Evolutionary conservation across 2,329 filamentous ascomycete species (phyloP).

Genomic region (Celoporthe dispersa): DNA sequence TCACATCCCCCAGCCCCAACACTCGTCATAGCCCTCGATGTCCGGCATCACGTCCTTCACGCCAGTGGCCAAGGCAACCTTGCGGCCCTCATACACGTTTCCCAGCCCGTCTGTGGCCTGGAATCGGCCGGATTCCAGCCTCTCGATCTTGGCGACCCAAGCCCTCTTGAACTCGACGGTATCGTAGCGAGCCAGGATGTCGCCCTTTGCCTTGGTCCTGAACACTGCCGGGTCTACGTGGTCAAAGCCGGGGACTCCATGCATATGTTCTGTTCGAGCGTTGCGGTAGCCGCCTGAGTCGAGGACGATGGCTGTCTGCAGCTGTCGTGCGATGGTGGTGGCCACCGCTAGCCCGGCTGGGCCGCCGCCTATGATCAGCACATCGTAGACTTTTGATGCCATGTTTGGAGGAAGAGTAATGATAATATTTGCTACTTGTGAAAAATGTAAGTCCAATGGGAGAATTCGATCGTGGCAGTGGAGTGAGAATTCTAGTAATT

Average conservation of each 20-base stretch:
- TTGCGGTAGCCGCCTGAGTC: slow-evolving; percentile 58
- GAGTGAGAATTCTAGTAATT: background rate
- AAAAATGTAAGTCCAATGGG: background rate
- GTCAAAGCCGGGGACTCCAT: slow-evolving; percentile 48
- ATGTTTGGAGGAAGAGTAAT: background rate
- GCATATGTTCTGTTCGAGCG: slow-evolving; percentile 51
- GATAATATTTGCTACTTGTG: background rate
- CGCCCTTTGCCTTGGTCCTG: slow-evolving; percentile 40
- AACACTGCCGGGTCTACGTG: slow-evolving; percentile 42
- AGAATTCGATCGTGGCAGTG: background rate
- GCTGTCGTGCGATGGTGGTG: slow-evolving; percentile 53
- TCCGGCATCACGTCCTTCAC: slow-evolving; percentile 54
- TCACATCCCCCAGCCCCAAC: slow-evolving; percentile 58
- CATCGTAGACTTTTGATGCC: slow-evolving; percentile 21
- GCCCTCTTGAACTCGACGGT: slow-evolving; percentile 38
- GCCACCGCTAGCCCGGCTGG: slow-evolving; percentile 55
- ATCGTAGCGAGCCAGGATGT: slow-evolving; percentile 41
- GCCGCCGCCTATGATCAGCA: slow-evolving; percentile 57
- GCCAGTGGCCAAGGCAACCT: slow-evolving; percentile 60
- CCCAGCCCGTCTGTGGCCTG: slow-evolving; percentile 45
- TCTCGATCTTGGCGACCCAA: slow-evolving; percentile 35
- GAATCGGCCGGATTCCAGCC: slow-evolving; percentile 24
- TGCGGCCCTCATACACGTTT: slow-evolving; percentile 50
- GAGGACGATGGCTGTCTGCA: slow-evolving; percentile 52
- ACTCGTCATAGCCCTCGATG: slow-evolving; percentile 58